Percentiles rank a stretch among this genome's conserved stretches.
Conservation (phyloP, 139 green algal species). For the Chlamydomonas asymmetrica region DNA sequence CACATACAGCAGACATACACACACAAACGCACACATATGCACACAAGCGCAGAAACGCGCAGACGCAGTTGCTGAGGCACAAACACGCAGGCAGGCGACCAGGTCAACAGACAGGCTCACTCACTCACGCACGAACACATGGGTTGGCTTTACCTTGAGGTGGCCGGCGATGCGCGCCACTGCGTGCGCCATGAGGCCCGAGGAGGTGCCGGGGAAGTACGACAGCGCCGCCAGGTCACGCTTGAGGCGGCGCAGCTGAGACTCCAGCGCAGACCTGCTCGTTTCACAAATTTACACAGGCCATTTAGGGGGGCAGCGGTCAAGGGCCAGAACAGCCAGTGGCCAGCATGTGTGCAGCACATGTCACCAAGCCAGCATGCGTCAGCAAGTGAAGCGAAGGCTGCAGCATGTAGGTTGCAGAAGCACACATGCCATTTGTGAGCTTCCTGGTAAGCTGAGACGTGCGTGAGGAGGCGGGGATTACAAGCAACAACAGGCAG, state of each 20-base stretch:
- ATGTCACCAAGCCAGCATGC: too few relatives aligned
- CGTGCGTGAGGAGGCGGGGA: too few relatives aligned
- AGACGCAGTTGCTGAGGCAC: background rate
- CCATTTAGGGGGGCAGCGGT: too few relatives aligned
- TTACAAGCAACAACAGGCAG: too few relatives aligned
- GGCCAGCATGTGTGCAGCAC: too few relatives aligned
- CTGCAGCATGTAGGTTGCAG: too few relatives aligned
- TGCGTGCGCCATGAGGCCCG: conserved; percentile 7
- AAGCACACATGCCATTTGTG: too few relatives aligned
- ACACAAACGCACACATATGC: background rate
- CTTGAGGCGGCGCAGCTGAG: conserved; percentile 6
- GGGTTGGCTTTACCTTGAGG: conserved; percentile 8
- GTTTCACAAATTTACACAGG: too few relatives aligned
- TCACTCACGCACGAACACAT: too few relatives aligned
- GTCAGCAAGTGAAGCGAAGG: too few relatives aligned
- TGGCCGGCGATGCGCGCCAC: conserved; percentile 14
- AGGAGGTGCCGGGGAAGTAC: background rate
- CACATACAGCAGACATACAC: background rate
- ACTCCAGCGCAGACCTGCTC: conserved; percentile 10
- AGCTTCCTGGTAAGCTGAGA: too few relatives aligned
- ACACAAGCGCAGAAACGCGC: background rate
- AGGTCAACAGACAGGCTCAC: background rate
- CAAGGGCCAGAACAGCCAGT: too few relatives aligned
- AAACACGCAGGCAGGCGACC: background rate
- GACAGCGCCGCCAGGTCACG: conserved; percentile 13